Evolutionary conservation across 2,329 filamentous ascomycete genomes (phyloP), one percentile per base, ranked within the genome.

Genomic region (Epicoccum nigrum): DNA sequence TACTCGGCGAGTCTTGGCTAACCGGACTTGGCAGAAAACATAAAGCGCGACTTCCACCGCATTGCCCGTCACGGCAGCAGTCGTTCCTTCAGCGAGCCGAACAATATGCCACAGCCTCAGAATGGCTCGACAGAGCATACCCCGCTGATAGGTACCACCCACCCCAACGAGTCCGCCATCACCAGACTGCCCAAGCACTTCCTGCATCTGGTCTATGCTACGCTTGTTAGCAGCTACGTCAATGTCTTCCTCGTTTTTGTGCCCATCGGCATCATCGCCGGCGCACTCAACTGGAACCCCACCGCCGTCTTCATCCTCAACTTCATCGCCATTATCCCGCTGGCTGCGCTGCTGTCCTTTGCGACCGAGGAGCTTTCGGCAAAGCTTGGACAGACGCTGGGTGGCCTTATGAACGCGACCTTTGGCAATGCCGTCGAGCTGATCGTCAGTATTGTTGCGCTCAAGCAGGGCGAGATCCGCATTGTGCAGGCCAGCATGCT

Each of bases 401-500:
- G 89, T 50, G 89, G 89, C 15, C 73, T 90, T 55, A 79, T 89
- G 54, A 91, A 30, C 4, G 28, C 28, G 28, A 30, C 28, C 28
- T 30, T 30, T 13, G 28, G 28, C 28, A 30, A 30, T 30, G 28
- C 28, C 9, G 28, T 92, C 43, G 89, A 92, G 71, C 74, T 92
- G 58, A 91, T 90, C 76, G 90, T 96, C 70, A 96, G 90, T 72
- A 93, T 97, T 63, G 88, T 97, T 58, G 94, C 94, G 15, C 82
- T 99, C 37, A 85, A 81, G 60, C 86, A 94, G 63, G 85, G 86
- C 57, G 89, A 97, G 76, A 95, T 97, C 69, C 87, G 93, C 65
- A 92, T 97, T 59, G 93, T 97, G n/a, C 94, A 97, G 77, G 89
- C 93, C 16, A 96, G 91, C 58, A 97, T 97, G 92, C 86, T 97